Percentiles rank a stretch among this genome's conserved stretches.
These are phyloP conservation scores for Schoenoplectus triqueter DNA, from an alignment of 202 grass and related monocot genomes.

Conservation along the genomic window DNA sequence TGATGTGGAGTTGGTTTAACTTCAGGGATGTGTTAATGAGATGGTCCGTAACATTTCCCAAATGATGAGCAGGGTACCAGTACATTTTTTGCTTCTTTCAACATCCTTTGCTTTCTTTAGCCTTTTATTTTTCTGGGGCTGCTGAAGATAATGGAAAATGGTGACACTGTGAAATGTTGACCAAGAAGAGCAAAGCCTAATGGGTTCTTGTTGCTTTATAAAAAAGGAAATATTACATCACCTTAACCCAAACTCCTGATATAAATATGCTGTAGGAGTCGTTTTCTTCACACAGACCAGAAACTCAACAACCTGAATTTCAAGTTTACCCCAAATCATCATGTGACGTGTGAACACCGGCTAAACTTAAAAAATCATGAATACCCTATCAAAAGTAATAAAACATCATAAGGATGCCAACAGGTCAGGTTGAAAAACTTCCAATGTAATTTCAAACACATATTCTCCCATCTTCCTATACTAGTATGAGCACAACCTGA, in stretches of 20 bases:
- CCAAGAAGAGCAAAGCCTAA: not conserved
- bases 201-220: not conserved
- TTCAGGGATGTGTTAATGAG: not conserved
- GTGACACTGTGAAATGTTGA: not conserved
- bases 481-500: not conserved
- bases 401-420: not conserved
- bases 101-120: not conserved
- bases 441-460: not conserved
- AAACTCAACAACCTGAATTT: not conserved
- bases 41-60: not conserved
- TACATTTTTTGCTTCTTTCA: slow-evolving; percentile 20
- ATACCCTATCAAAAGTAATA: not conserved
- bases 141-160: too few relatives aligned
- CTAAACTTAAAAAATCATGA: not conserved
- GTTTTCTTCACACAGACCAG: not conserved
- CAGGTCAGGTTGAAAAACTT: not conserved
- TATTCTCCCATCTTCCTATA: too few relatives aligned
- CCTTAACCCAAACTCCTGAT: not conserved
- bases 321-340: not conserved
- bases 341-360: not conserved
- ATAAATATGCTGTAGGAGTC: not conserved
- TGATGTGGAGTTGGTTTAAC: not conserved
- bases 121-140: not conserved
- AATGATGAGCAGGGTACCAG: not conserved
- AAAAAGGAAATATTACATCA: too few relatives aligned